phyloP scores from a whole-genome alignment of 2,329 filamentous ascomycete genomes.

The Chaetomium sp. region DNA sequence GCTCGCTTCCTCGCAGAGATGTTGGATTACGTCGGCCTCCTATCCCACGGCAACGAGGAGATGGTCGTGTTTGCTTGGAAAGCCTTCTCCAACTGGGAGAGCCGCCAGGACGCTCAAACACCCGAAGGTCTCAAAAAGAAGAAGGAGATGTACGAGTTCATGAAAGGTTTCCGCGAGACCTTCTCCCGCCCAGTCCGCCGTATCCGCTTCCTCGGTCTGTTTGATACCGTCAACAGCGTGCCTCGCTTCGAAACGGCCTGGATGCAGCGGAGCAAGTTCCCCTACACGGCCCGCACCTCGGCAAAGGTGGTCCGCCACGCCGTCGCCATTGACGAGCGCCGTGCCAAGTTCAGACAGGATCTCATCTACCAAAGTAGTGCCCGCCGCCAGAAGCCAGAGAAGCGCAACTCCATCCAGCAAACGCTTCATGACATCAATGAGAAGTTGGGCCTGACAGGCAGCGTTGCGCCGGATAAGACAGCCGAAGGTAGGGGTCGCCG shows the following conservation, averaged over 20 bases:
- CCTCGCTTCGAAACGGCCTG: constrained; percentile 73
- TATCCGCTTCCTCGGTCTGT: constrained; percentile 76
- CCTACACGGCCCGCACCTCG: constrained; percentile 62
- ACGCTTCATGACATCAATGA: constrained; percentile 39
- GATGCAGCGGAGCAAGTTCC: constrained; percentile 80
- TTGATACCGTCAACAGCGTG: constrained; percentile 81
- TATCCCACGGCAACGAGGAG: constrained; percentile 82
- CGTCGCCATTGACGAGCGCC: constrained; percentile 69
- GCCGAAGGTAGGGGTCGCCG: constrained; percentile 25
- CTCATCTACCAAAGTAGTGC: constrained; percentile 59
- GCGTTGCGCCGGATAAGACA: constrained; percentile 27
- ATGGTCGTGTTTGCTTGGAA: constrained; percentile 85
- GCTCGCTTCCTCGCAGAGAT: constrained; percentile 79
- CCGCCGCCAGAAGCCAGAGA: constrained; percentile 30
- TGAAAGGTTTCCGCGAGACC: constrained; percentile 79
- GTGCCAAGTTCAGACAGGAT: constrained; percentile 72
- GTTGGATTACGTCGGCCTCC: constrained; percentile 78
- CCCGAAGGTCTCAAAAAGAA: constrained; percentile 49
- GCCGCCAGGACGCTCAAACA: constrained; percentile 48
- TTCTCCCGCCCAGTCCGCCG: constrained; percentile 74
- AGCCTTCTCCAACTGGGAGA: constrained; percentile 74
- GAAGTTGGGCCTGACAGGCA: constrained; percentile 41
- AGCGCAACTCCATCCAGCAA: constrained; percentile 30
- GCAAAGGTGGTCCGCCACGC: constrained; percentile 68
- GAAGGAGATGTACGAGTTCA: constrained; percentile 69